Evolutionary conservation across 352 stramenopile genomes (phyloP).

Genomic region (Pythium chondricola): DNA sequence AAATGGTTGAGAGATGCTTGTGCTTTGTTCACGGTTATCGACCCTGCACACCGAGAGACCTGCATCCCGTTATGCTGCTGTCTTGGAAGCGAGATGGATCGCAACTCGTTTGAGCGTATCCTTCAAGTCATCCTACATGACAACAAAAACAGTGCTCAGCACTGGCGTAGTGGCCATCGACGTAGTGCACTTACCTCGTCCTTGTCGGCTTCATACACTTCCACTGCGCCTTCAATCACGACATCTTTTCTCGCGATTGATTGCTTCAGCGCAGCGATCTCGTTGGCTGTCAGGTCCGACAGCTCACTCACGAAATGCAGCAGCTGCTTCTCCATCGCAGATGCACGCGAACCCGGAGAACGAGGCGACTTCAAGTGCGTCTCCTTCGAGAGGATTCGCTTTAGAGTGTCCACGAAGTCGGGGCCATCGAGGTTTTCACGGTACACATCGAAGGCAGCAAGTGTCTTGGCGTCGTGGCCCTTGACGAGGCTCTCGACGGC

Average conservation of each 20-base stretch:
- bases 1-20: too few relatives aligned
- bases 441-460: conserved; percentile 57
- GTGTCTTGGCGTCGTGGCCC: conserved; percentile 28
- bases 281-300: conserved; percentile 8
- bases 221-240: conserved; percentile 31
- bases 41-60: too few relatives aligned
- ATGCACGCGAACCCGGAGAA: neutral
- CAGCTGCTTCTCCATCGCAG: conserved; percentile 19
- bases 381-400: conserved; percentile 31
- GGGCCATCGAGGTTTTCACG: conserved; percentile 33
- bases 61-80: too few relatives aligned
- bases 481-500: conserved; percentile 25
- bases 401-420: conserved; percentile 52
- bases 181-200: conserved; percentile 43
- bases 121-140: conserved; percentile 42
- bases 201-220: conserved; percentile 32
- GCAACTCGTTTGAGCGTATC: conserved; percentile 44
- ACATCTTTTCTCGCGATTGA: conserved; percentile 33
- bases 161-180: neutral
- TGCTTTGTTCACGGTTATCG: too few relatives aligned
- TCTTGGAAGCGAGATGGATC: conserved; percentile 16
- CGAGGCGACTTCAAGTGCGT: neutral
- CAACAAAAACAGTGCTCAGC: neutral
- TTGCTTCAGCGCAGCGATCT: conserved; percentile 30
- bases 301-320: conserved; percentile 10